Evolutionary conservation across 345 rosid species (phyloP).

Genomic region (Gossypium bickii): DNA sequence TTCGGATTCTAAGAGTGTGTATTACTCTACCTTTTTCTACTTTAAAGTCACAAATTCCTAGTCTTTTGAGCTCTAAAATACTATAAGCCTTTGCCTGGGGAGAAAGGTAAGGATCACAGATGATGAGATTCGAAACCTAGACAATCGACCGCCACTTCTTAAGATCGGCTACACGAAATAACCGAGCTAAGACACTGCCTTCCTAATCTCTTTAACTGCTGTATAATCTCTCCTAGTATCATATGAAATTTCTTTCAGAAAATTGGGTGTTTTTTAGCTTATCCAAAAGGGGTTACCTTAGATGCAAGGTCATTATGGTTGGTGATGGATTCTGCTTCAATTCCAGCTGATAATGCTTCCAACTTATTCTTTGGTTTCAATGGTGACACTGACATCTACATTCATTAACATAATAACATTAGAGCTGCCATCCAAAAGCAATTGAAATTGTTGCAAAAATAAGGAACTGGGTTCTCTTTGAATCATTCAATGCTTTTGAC

Average conservation of each 20-base stretch:
- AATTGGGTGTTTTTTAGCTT: neutral
- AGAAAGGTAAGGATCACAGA: neutral
- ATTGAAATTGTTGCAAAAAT: neutral
- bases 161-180: too few relatives aligned
- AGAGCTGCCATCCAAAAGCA: conserved; percentile 14
- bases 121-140: neutral
- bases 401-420: conserved; percentile 7
- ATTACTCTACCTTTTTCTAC: neutral
- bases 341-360: conserved; percentile 20
- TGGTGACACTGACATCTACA: conserved; percentile 44
- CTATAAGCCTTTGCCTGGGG: neutral
- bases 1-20: conserved; percentile 40
- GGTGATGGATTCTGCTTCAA: conserved; percentile 34
- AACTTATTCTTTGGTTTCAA: conserved; percentile 26
- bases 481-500: neutral
- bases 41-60: neutral
- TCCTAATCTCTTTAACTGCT: neutral
- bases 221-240: neutral
- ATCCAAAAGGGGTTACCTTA: conserved; percentile 35
- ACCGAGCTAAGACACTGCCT: neutral
- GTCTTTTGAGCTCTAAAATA: neutral
- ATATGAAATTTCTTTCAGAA: neutral
- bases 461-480: neutral
- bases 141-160: too few relatives aligned
- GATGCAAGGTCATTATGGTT: conserved; percentile 25